A percentile compares a stretch with the other conserved stretches of the same genome.
Evolutionary conservation across 768 basidiomycete species (phyloP).

Genomic region (Trametes punicea): DNA sequence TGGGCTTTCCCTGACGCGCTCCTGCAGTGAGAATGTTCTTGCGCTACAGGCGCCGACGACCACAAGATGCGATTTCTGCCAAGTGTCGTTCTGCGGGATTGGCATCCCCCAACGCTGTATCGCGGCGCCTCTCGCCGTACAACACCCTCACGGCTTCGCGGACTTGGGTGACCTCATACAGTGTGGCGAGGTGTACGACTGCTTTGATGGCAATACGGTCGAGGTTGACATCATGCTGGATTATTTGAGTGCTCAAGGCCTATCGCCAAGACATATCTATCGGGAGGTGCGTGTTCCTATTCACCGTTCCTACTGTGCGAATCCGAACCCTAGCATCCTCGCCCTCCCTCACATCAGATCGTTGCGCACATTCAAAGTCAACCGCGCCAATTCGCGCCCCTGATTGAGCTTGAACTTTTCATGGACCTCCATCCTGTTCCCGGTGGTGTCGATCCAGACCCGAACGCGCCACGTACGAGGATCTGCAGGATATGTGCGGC

Average conservation of each 20-base stretch:
- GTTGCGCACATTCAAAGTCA: conserved; percentile 56
- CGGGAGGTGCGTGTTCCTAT: conserved; percentile 52
- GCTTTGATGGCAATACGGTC: conserved; percentile 71
- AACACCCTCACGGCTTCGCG: conserved; percentile 67
- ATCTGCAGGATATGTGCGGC: conserved; percentile 73
- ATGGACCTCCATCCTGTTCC: conserved; percentile 60
- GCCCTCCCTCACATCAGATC: conserved; percentile 44
- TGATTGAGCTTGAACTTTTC: conserved; percentile 71
- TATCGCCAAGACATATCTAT: conserved; percentile 72
- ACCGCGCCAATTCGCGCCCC: conserved; percentile 58
- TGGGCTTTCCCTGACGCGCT: neutral
- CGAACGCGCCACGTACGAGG: conserved; percentile 53
- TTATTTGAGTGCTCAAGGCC: conserved; percentile 59
- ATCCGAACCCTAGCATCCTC: neutral
- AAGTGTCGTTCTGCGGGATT: conserved; percentile 80
- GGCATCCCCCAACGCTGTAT: conserved; percentile 70
- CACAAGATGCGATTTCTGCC: conserved; percentile 82
- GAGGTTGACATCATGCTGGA: conserved; percentile 86
- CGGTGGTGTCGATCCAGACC: conserved; percentile 52
- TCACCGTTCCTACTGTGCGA: too few relatives aligned
- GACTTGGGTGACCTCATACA: conserved; percentile 76
- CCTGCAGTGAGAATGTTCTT: conserved; percentile 65
- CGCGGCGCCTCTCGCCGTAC: conserved; percentile 51
- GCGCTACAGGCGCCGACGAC: conserved; percentile 71
- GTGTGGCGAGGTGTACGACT: conserved; percentile 73